Conservation (phyloP, 768 basidiomycete species). For the Leucocoprinus birnbaumii region DNA sequence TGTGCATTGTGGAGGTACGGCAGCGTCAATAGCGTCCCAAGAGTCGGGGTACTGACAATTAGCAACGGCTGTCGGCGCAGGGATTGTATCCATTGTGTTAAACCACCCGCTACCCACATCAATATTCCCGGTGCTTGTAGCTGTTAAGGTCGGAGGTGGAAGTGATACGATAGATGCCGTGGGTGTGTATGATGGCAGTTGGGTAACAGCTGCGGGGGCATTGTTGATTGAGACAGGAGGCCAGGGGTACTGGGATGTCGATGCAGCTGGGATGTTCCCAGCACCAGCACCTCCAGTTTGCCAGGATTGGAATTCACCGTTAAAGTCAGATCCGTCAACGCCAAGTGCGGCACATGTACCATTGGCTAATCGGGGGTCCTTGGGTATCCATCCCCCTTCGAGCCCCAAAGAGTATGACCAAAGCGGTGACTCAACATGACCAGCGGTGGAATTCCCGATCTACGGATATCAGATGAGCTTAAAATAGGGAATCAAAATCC, state of each 20-base stretch:
- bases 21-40: slow-evolving; percentile 32
- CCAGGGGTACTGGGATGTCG: slow-evolving; percentile 46
- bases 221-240: slow-evolving; percentile 55
- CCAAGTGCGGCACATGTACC: slow-evolving; percentile 62
- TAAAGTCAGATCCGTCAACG: slow-evolving; percentile 30
- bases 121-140: slow-evolving; percentile 34
- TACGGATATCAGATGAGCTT: slow-evolving; percentile 14
- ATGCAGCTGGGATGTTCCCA: slow-evolving; percentile 44
- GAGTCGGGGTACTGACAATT: slow-evolving; percentile 58
- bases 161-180: slow-evolving; percentile 63
- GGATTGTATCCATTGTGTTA: slow-evolving; percentile 43
- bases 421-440: slow-evolving; percentile 39
- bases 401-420: slow-evolving; percentile 49
- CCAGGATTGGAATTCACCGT: slow-evolving; percentile 54
- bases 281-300: slow-evolving; percentile 66
- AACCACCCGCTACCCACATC: slow-evolving; percentile 54
- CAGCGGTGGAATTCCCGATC: slow-evolving; percentile 33
- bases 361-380: slow-evolving; percentile 47
- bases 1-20: slow-evolving; percentile 28
- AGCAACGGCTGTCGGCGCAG: slow-evolving; percentile 43
- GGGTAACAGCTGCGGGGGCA: slow-evolving; percentile 31
- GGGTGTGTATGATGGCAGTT: slow-evolving; percentile 64
- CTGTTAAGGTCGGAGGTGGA: slow-evolving; percentile 39
- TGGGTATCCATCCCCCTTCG: slow-evolving; percentile 44
- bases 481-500: neutral